A percentile compares a stretch with the other conserved stretches of the same genome.
phyloP scores from a whole-genome alignment of 495 filamentous ascomycete species.

The Penicillium roqueforti region DNA sequence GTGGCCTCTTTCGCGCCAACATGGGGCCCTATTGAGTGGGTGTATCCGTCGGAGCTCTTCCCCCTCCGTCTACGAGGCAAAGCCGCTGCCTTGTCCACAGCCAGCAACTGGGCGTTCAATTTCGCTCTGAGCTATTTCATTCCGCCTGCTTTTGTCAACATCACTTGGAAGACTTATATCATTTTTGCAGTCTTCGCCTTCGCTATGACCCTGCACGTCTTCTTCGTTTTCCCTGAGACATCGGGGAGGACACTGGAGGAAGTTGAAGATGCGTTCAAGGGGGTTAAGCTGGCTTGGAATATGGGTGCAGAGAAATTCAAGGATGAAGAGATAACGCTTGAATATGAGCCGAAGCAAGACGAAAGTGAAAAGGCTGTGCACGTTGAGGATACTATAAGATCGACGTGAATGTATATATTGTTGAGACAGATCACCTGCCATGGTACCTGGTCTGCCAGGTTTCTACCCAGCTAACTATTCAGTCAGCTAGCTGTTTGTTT shows the following conservation, averaged over 20 bases:
- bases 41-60: constrained; percentile 58
- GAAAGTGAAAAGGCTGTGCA: not conserved
- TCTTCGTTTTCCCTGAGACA: constrained; percentile 69
- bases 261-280: not conserved
- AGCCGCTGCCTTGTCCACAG: constrained; percentile 56
- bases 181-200: constrained; percentile 64
- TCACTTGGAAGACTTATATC: constrained; percentile 60
- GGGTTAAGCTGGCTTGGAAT: not conserved
- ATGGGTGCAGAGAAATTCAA: not conserved
- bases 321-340: not conserved
- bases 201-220: constrained; percentile 58
- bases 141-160: constrained; percentile 58
- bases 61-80: constrained; percentile 55
- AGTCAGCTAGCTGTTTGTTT: too few relatives aligned
- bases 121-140: constrained; percentile 67
- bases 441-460: too few relatives aligned
- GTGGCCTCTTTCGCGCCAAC: not conserved
- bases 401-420: not conserved
- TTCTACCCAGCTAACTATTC: too few relatives aligned
- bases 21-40: constrained; percentile 57
- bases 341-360: not conserved
- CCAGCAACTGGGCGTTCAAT: constrained; percentile 66
- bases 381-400: not conserved
- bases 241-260: not conserved
- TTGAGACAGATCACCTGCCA: too few relatives aligned